Evolutionary conservation across 805 yeast genomes (phyloP), one percentile per base, ranked within the genome.

Genomic region (Osmozyma mogii): DNA sequence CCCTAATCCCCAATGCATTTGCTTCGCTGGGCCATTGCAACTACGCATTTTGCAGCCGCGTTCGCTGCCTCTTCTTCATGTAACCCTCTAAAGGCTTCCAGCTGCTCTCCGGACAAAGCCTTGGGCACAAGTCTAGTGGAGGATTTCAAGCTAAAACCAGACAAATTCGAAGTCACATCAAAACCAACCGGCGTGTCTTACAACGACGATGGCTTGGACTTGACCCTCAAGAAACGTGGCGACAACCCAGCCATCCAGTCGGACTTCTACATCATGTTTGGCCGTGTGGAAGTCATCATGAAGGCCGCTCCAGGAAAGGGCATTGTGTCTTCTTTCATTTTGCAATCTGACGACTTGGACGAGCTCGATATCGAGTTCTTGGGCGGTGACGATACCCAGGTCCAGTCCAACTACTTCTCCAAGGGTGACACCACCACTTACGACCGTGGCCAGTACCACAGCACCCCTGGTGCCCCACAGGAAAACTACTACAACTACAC

Each of bases 81-180:
- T 31, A 45, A 54, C 28, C 60, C 60, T 2, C 39, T 53, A 22
- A 40, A 40, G 9, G 18, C 49, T 6, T 28, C 45, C 11, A 23
- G n/a, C 17, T 58, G 64, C 37, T 37, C 54, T 3, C 38, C 58
- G 3, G 57, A 49, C 27, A 26, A 50, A 6, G 61, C 62, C 1
- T 45, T 57, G 16, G 50, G 45, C 2, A 25, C 50, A 3, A 47
- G 61, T 1, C 52, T 58, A 38, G 38, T 37, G 22, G 61, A 56
- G 32, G 46, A 47, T 15, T 58, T 57, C 38, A 17, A 14, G 12
- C 5, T 16, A 4, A 8, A 17, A 10, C 15, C 35, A 5, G 17
- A 36, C 5, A 36, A 39, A 25, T 41, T 39, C 25, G 19, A 34
- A 1, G 36, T 30, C 6, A 26, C 35, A n/a, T 13, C 33, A 9